A percentile compares a stretch with the other conserved stretches of the same genome.
phyloP scores from a whole-genome alignment of 805 yeast genomes.

The Wickerhamiella kurtzmanii region DNA sequence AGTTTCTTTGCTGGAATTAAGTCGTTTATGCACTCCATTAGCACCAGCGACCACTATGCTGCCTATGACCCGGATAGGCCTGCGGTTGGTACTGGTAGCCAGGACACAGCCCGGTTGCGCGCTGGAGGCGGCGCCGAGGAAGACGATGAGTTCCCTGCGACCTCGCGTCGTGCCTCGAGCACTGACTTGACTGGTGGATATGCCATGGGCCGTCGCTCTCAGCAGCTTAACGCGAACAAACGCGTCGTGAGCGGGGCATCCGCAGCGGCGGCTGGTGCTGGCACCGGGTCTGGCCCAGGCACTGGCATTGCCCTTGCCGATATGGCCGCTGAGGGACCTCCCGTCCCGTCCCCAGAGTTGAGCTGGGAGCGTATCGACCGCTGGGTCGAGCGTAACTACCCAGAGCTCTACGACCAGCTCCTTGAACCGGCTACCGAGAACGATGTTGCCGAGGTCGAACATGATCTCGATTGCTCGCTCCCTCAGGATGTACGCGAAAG shows the following conservation, averaged over 20 bases:
- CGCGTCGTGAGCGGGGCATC: slow-evolving; percentile 3
- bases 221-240: slow-evolving; percentile 20
- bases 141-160: slow-evolving; percentile 4
- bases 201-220: slow-evolving; percentile 26
- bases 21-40: slow-evolving; percentile 27
- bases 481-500: slow-evolving; percentile 79
- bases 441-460: slow-evolving; percentile 73
- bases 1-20: slow-evolving; percentile 21
- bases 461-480: slow-evolving; percentile 56
- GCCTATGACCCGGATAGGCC: slow-evolving; percentile 22
- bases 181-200: slow-evolving; percentile 15
- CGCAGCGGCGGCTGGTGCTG: slow-evolving; percentile 7
- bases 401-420: slow-evolving; percentile 69
- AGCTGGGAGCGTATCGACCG: slow-evolving; percentile 83
- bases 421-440: slow-evolving; percentile 65
- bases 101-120: slow-evolving; percentile 16
- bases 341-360: slow-evolving; percentile 48
- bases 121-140: slow-evolving; percentile 5
- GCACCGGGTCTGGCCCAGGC: slow-evolving; percentile 11
- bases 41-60: slow-evolving; percentile 30
- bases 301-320: slow-evolving; percentile 28
- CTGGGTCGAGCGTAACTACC: slow-evolving; percentile 67
- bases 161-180: not conserved
- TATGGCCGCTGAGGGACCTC: slow-evolving; percentile 35
- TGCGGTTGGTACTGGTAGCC: slow-evolving; percentile 10